Percentiles rank a stretch among this genome's conserved stretches.
phyloP scores from a whole-genome alignment of 495 filamentous ascomycete species.

The Apodospora peruviana region DNA sequence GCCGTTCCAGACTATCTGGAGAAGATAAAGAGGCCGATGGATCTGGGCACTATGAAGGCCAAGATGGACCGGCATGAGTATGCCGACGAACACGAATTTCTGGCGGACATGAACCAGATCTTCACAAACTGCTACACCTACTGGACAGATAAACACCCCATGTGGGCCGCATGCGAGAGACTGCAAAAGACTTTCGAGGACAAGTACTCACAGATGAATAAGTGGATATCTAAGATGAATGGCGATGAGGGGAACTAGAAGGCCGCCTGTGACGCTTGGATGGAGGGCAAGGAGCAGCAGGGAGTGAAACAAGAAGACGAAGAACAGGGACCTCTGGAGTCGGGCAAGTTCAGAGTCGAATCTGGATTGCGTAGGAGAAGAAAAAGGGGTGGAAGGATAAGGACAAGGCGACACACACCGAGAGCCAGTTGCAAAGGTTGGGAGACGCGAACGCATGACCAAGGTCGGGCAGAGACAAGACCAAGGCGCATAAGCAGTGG shows the following conservation, averaged over 20 bases:
- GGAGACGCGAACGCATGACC: too few relatives aligned
- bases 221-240: slow-evolving; percentile 45
- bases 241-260: slow-evolving; percentile 31
- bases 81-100: slow-evolving; percentile 35
- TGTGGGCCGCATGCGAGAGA: slow-evolving; percentile 40
- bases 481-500: too few relatives aligned
- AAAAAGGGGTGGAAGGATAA: too few relatives aligned
- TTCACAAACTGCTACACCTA: slow-evolving; percentile 46
- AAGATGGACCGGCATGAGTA: slow-evolving; percentile 44
- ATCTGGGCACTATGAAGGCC: slow-evolving; percentile 42
- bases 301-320: too few relatives aligned
- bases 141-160: slow-evolving; percentile 34
- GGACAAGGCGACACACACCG: too few relatives aligned
- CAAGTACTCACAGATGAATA: slow-evolving; percentile 42
- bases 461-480: too few relatives aligned
- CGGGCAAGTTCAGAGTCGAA: too few relatives aligned
- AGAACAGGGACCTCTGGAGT: too few relatives aligned
- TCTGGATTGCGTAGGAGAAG: too few relatives aligned
- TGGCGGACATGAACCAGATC: slow-evolving; percentile 43
- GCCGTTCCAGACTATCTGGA: slow-evolving; percentile 44
- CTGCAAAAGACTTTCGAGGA: slow-evolving; percentile 48
- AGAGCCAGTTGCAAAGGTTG: too few relatives aligned
- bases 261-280: neutral
- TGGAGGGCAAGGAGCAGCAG: too few relatives aligned
- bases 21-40: slow-evolving; percentile 44